phyloP scores from a whole-genome alignment of 768 basidiomycete genomes.

The Lyophyllum decastes region DNA sequence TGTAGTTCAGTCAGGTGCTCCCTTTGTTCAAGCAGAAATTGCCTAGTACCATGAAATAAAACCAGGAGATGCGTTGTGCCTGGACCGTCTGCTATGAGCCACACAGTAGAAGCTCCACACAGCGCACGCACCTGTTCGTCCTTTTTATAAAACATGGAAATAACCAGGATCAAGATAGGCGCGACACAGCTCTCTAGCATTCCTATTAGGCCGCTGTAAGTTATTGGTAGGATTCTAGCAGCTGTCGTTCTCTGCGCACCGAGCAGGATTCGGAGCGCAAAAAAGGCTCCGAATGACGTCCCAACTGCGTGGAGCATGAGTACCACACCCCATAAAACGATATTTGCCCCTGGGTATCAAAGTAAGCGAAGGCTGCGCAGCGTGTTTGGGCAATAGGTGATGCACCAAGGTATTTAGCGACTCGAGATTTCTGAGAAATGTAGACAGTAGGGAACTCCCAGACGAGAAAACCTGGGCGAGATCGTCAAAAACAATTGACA shows the following conservation, averaged over 20 bases:
- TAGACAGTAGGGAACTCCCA: constrained; percentile 72
- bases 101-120: neutral
- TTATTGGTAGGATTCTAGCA: neutral
- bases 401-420: constrained; percentile 64
- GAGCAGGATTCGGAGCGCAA: constrained; percentile 60
- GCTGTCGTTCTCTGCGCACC: constrained; percentile 33
- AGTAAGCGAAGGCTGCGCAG: neutral
- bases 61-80: constrained; percentile 62
- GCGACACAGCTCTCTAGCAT: constrained; percentile 71
- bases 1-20: neutral
- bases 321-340: constrained; percentile 58
- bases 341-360: constrained; percentile 45
- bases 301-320: constrained; percentile 63
- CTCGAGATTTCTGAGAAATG: constrained; percentile 58
- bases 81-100: constrained; percentile 17
- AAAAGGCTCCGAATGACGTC: constrained; percentile 60
- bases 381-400: neutral
- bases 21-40: neutral
- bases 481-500: neutral
- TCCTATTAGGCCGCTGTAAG: constrained; percentile 32
- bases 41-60: constrained; percentile 60
- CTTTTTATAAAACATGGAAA: constrained; percentile 72
- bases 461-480: constrained; percentile 49
- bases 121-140: constrained; percentile 48
- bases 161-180: constrained; percentile 60